phyloP scores from a whole-genome alignment of 2,329 filamentous ascomycete species.

The Didymella glomerata region DNA sequence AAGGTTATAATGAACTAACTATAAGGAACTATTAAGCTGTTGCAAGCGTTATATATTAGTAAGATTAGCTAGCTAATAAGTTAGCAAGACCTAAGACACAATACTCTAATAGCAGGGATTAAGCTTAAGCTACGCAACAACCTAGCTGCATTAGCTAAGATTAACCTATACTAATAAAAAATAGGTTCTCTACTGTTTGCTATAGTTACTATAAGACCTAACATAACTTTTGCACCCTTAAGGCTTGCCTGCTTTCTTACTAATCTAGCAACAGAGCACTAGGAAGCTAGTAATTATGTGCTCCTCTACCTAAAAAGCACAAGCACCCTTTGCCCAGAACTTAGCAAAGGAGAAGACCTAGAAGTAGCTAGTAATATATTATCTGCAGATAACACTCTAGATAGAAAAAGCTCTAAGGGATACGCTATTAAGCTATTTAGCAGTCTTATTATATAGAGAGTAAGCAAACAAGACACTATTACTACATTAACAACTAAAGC shows the following conservation, averaged over 20 bases:
- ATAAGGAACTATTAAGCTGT: not conserved
- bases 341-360: not conserved
- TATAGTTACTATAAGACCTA: too few species aligned
- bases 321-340: not conserved
- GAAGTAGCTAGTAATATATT: not conserved
- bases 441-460: not conserved
- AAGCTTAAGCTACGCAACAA: not conserved
- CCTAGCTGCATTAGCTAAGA: not conserved
- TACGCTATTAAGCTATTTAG: not conserved
- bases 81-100: not conserved
- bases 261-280: not conserved
- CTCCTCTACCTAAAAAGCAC: not conserved
- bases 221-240: too few species aligned
- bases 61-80: not conserved
- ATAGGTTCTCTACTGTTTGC: too few species aligned
- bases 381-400: not conserved
- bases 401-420: not conserved
- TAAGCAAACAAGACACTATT: not conserved
- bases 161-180: too few species aligned
- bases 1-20: not conserved
- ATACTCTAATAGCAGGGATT: not conserved
- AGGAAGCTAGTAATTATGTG: not conserved
- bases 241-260: too few species aligned
- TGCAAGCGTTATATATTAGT: not conserved
- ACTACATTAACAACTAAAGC: not conserved